Percentiles rank a stretch among this genome's conserved stretches.
Evolutionary conservation across 352 stramenopile genomes (phyloP).

Genomic region (Phytophthora brassicae): DNA sequence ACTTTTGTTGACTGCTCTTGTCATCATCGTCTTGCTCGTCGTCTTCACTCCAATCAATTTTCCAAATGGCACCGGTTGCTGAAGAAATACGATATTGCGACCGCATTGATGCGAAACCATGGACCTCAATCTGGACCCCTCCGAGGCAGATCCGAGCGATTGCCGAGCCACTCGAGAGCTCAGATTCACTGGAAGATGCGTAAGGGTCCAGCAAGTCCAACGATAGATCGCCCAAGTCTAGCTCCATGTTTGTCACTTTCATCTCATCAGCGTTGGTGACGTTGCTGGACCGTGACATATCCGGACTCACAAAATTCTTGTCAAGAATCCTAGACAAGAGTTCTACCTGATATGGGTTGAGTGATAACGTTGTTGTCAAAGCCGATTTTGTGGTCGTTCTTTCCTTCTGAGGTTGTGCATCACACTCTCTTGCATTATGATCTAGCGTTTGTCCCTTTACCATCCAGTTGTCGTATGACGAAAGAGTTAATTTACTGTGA

Average conservation of each 20-base stretch:
- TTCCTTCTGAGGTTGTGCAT: not conserved
- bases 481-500: slow-evolving; percentile 41
- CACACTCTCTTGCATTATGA: not conserved
- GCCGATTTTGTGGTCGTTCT: not conserved
- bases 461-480: slow-evolving; percentile 41
- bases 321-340: slow-evolving; percentile 59
- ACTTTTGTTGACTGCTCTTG: slow-evolving; percentile 7
- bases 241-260: slow-evolving; percentile 41
- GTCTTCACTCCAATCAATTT: slow-evolving; percentile 39
- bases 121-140: slow-evolving; percentile 35
- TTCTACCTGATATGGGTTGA: slow-evolving; percentile 68
- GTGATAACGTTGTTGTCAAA: slow-evolving; percentile 19
- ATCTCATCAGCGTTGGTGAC: slow-evolving; percentile 40
- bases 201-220: slow-evolving; percentile 38
- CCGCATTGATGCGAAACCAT: slow-evolving; percentile 52
- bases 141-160: slow-evolving; percentile 52
- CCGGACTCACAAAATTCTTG: slow-evolving; percentile 53
- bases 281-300: not conserved
- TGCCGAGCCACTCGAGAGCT: slow-evolving; percentile 16
- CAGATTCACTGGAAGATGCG: slow-evolving; percentile 9
- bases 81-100: slow-evolving; percentile 50
- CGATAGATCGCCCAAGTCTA: slow-evolving; percentile 47
- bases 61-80: slow-evolving; percentile 47
- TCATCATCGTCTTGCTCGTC: not conserved
- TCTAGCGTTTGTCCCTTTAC: not conserved